phyloP scores from a whole-genome alignment of 2,329 filamentous ascomycete species.

The Myrmaecium sp. region DNA sequence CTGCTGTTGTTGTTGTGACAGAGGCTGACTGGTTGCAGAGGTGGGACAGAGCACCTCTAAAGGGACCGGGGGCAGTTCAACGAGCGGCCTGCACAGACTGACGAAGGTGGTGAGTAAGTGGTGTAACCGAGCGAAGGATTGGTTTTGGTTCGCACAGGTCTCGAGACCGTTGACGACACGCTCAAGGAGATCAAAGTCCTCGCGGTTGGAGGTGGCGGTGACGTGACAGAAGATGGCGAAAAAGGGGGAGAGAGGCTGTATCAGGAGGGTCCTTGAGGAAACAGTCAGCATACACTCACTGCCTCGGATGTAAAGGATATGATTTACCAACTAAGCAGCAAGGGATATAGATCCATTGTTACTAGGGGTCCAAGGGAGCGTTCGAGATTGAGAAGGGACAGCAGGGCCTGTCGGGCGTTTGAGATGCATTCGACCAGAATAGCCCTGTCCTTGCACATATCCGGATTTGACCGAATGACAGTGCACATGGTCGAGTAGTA shows the following conservation, averaged over 20 bases:
- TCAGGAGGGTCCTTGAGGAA: conserved; percentile 14
- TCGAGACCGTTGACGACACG: conserved; percentile 14
- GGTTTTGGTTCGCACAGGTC: conserved; percentile 13
- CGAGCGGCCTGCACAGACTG: conserved; percentile 14
- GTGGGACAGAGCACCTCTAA: conserved; percentile 1
- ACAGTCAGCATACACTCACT: neutral
- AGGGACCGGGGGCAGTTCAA: too few species aligned
- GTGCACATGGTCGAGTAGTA: conserved; percentile 16
- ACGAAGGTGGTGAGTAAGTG: conserved; percentile 14
- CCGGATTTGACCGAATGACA: conserved; percentile 15
- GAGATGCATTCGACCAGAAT: conserved; percentile 16
- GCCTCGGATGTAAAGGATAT: neutral
- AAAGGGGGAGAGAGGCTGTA: conserved; percentile 17
- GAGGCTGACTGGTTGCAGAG: conserved; percentile 4
- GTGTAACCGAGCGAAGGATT: conserved; percentile 13
- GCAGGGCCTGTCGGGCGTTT: conserved; percentile 15
- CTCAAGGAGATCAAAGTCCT: conserved; percentile 15
- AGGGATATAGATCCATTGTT: conserved; percentile 15
- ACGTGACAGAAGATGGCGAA: conserved; percentile 21
- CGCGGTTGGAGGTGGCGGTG: conserved; percentile 15
- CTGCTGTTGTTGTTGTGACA: neutral
- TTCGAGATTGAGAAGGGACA: conserved; percentile 12
- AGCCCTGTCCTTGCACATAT: conserved; percentile 11
- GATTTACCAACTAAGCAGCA: conserved; percentile 12
- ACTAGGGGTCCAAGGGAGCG: conserved; percentile 10